A percentile compares a stretch with the other conserved stretches of the same genome.
Evolutionary conservation across 352 stramenopile genomes (phyloP).

Genomic region (Globisporangium rhizosaccharum): DNA sequence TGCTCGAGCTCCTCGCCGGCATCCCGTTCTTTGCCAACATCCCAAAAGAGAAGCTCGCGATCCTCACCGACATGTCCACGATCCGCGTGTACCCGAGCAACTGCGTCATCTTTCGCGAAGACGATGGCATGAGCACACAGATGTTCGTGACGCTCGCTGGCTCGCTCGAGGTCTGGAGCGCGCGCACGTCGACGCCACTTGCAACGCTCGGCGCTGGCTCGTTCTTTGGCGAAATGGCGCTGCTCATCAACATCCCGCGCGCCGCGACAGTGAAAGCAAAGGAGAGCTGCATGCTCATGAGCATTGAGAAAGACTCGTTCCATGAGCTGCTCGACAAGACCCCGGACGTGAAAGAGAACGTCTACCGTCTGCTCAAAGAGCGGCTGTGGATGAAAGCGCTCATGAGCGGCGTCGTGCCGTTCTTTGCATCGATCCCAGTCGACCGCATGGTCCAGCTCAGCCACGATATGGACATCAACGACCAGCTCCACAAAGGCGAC

Average conservation of each 20-base stretch:
- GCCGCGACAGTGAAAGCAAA: constrained; percentile 60
- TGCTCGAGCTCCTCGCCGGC: constrained; percentile 48
- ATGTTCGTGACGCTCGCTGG: constrained; percentile 76
- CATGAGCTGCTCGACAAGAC: constrained; percentile 54
- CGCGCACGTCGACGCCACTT: constrained; percentile 33
- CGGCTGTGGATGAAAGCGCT: constrained; percentile 63
- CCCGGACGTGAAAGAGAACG: constrained; percentile 40
- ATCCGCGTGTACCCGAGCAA: constrained; percentile 70
- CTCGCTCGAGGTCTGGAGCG: constrained; percentile 57
- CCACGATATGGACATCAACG: constrained; percentile 56
- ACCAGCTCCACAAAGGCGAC: constrained; percentile 56
- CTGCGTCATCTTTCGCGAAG: constrained; percentile 65
- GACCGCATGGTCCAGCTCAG: constrained; percentile 52
- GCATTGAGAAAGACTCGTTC: constrained; percentile 72
- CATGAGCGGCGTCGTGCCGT: constrained; percentile 67
- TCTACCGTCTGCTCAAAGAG: constrained; percentile 64
- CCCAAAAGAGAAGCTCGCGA: constrained; percentile 46
- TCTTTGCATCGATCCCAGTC: constrained; percentile 50
- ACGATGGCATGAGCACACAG: constrained; percentile 72
- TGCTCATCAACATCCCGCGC: constrained; percentile 74
- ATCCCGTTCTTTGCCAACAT: constrained; percentile 73
- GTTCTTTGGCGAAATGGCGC: constrained; percentile 80
- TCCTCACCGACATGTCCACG: constrained; percentile 69
- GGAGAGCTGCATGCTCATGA: constrained; percentile 76
- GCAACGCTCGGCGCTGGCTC: constrained; percentile 59